Evolutionary conservation across 306 rosid species (phyloP).

Genomic region (Acacia acuminata): DNA sequence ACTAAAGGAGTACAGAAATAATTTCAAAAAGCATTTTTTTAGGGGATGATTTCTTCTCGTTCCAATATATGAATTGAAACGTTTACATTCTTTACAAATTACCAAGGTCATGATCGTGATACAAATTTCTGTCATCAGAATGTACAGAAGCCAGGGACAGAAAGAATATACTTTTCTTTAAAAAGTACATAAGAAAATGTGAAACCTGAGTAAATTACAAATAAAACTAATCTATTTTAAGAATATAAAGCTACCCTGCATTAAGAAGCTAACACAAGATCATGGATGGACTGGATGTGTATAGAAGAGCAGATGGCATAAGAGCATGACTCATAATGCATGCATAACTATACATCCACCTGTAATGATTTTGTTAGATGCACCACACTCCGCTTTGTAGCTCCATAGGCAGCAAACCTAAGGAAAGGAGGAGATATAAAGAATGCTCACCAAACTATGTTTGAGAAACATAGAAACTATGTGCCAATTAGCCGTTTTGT

Average conservation of each 20-base stretch:
- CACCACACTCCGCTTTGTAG: constrained; percentile 96
- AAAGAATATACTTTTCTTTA: background rate
- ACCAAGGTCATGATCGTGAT: constrained; percentile 3
- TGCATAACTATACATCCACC: constrained; percentile 44
- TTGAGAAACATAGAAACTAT: background rate
- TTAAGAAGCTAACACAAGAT: background rate
- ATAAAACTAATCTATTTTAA: background rate
- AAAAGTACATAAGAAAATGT: background rate
- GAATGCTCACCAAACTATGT: constrained; percentile 7
- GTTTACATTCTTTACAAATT: background rate
- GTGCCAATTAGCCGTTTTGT: background rate
- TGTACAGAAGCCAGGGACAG: background rate
- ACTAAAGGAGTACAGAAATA: background rate
- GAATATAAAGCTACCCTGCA: constrained; percentile 1
- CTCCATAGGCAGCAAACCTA: constrained; percentile 99
- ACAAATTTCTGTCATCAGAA: background rate
- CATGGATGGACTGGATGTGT: constrained; percentile 5
- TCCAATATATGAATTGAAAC: constrained; percentile 7
- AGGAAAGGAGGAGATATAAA: constrained; percentile 24
- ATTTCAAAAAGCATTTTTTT: background rate
- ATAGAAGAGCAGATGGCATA: background rate
- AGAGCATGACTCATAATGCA: constrained; percentile 14
- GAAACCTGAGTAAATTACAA: constrained; percentile 13
- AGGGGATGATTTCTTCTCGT: constrained; percentile 10
- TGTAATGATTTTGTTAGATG: constrained; percentile 95